These are phyloP conservation scores for Suillus fuscotomentosus DNA, from an alignment of 768 basidiomycete species.

Conservation along the genomic window DNA sequence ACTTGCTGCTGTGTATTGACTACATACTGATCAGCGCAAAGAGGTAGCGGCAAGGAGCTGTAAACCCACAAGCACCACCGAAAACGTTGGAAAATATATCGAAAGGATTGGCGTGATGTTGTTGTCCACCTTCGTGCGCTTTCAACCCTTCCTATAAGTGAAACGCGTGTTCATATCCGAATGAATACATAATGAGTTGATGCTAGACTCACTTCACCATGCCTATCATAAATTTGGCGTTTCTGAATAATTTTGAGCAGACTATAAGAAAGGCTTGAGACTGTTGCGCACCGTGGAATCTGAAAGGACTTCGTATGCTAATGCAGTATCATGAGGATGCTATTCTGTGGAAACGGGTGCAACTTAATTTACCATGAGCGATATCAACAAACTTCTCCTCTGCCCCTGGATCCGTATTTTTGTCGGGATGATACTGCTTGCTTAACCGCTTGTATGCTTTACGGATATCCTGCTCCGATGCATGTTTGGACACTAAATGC, in stretches of 20 bases:
- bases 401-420: conserved; percentile 83
- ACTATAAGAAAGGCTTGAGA: neutral
- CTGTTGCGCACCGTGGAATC: conserved; percentile 61
- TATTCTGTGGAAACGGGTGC: neutral
- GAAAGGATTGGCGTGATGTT: conserved; percentile 78
- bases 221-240: conserved; percentile 90
- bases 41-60: too few relatives aligned
- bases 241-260: conserved; percentile 48
- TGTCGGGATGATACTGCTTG: conserved; percentile 92
- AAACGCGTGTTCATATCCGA: conserved; percentile 8
- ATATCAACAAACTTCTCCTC: conserved; percentile 89
- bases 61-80: conserved; percentile 67
- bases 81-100: conserved; percentile 96
- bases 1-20: conserved; percentile 55
- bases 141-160: conserved; percentile 77
- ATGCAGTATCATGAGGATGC: conserved; percentile 1
- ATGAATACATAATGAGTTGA: conserved; percentile 8
- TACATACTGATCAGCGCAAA: conserved; percentile 16
- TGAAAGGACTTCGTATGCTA: conserved; percentile 94
- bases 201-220: conserved; percentile 67
- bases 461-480: conserved; percentile 86
- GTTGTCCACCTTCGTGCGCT: conserved; percentile 86
- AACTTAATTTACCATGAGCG: conserved; percentile 64
- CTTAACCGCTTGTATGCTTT: conserved; percentile 90
- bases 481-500: conserved; percentile 61